Evolutionary conservation across 495 filamentous ascomycete genomes (phyloP), one percentile per base, ranked within the genome.

Genomic region (Glutinoglossum americanum): DNA sequence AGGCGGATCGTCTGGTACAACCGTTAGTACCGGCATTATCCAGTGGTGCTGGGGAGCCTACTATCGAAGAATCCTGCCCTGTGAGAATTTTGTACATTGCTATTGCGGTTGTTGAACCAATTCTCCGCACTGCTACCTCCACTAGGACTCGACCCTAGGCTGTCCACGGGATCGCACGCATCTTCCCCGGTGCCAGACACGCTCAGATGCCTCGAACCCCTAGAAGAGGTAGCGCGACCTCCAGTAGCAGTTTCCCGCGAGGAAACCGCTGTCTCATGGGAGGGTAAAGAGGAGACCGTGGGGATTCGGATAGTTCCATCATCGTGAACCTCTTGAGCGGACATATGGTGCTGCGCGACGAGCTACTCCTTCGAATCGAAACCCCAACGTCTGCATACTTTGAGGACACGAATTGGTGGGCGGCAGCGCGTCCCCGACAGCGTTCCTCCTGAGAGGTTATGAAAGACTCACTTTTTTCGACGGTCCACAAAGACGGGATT

Each of bases 1-100:
- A 3, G 77, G 79, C 1, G 75, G 75, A 54, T 80, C 77, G 45
- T 78, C 70, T 71, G 11, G 1, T 25, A 19, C 21, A 27, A 15
- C 21, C 8, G 54, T 28, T 26, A 39, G 19, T 27, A 23, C 28
- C 26, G 8, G 54, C 10, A 9, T 5, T 25, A 13, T n/a, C 25
- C 27, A 47, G 26, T 10, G 33, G 8, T 4, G 10, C 15, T 21
- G n/a, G 32, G 45, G 35, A 28, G 51, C 61, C 19, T 30, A 64
- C 63, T 51, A 54, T 63, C 63, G 25, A 59, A 23, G 21, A 64
- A 66, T 0, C 54, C 56, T 17, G 61, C 51, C 45, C 59, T 44
- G 15, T 57, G 55, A 15, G 53, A 54, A 27, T 48, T 57, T 5
- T 39, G 56, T 17, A 59, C 63, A 44, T 69, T 62, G 7, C 60